Evolutionary conservation across 1,139 yeast genomes (phyloP).

Genomic region (Geotrichum macrosporum): DNA sequence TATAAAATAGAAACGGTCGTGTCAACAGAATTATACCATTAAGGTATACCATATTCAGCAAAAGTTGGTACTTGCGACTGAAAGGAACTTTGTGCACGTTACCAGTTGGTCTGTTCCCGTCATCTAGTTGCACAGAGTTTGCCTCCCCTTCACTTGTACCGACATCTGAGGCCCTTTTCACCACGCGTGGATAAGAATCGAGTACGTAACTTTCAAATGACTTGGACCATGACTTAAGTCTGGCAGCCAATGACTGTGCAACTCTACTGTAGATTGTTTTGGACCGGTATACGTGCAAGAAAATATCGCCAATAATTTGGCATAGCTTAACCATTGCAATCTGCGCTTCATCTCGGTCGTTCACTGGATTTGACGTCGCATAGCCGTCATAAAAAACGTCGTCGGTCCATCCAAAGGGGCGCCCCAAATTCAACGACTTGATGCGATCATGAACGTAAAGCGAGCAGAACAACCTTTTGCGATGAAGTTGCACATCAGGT

Average conservation of each 20-base stretch:
- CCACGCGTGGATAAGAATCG: slow-evolving; percentile 1
- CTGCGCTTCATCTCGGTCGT: slow-evolving; percentile 26
- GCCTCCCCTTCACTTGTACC: slow-evolving; percentile 1
- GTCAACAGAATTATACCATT: slow-evolving; percentile 44
- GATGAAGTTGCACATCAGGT: slow-evolving; percentile 30
- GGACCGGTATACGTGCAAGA: slow-evolving; percentile 17
- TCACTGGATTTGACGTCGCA: slow-evolving; percentile 15
- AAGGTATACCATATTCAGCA: slow-evolving; percentile 43
- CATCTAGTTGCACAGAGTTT: neutral
- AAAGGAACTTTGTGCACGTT: slow-evolving; percentile 21
- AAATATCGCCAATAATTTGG: slow-evolving; percentile 17
- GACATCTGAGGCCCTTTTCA: neutral
- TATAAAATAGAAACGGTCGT: slow-evolving; percentile 46
- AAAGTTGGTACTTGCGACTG: slow-evolving; percentile 32
- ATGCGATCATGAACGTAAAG: slow-evolving; percentile 44
- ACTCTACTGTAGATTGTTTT: slow-evolving; percentile 12
- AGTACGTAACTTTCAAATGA: slow-evolving; percentile 10
- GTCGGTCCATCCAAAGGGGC: slow-evolving; percentile 43
- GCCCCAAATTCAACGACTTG: slow-evolving; percentile 42
- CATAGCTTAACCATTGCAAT: slow-evolving; percentile 18
- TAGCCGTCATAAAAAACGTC: slow-evolving; percentile 46
- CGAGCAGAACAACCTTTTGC: slow-evolving; percentile 43
- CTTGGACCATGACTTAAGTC: slow-evolving; percentile 35
- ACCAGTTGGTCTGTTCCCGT: slow-evolving; percentile 4
- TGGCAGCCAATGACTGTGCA: slow-evolving; percentile 9